phyloP scores from a whole-genome alignment of 2,329 filamentous ascomycete genomes.

The Paraphoma sp. region DNA sequence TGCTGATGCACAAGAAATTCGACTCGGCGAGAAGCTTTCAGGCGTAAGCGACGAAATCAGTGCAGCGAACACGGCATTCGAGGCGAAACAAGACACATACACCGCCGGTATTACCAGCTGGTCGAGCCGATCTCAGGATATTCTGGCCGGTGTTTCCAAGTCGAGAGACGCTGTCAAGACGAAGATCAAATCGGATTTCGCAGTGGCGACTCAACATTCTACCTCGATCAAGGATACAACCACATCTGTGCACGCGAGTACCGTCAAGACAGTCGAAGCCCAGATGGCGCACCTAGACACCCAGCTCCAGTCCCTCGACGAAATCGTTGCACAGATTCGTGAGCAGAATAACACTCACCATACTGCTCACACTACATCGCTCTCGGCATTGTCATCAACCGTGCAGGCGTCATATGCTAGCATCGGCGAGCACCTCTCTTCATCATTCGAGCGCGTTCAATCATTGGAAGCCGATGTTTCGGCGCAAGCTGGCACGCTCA shows the following conservation, averaged over 20 bases:
- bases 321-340: conserved; percentile 84
- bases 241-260: conserved; percentile 87
- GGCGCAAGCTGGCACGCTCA: conserved; percentile 64
- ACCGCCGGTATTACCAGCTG: conserved; percentile 75
- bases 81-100: conserved; percentile 71
- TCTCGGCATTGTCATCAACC: conserved; percentile 69
- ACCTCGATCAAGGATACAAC: conserved; percentile 83
- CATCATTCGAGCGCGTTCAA: conserved; percentile 71
- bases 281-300: conserved; percentile 85
- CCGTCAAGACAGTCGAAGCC: conserved; percentile 84
- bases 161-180: conserved; percentile 80
- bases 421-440: conserved; percentile 73
- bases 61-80: conserved; percentile 69
- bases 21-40: conserved; percentile 69
- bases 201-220: conserved; percentile 79
- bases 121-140: conserved; percentile 70
- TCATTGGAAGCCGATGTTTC: conserved; percentile 73
- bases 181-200: conserved; percentile 87
- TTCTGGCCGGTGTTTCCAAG: conserved; percentile 73
- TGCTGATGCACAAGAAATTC: conserved; percentile 73
- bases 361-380: conserved; percentile 68
- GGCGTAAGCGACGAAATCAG: conserved; percentile 70
- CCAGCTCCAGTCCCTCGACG: conserved; percentile 90
- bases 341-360: conserved; percentile 82
- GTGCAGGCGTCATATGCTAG: conserved; percentile 76